Evolutionary conservation across 441 rosid species (phyloP).

Genomic region (Aleurites moluccanus): DNA sequence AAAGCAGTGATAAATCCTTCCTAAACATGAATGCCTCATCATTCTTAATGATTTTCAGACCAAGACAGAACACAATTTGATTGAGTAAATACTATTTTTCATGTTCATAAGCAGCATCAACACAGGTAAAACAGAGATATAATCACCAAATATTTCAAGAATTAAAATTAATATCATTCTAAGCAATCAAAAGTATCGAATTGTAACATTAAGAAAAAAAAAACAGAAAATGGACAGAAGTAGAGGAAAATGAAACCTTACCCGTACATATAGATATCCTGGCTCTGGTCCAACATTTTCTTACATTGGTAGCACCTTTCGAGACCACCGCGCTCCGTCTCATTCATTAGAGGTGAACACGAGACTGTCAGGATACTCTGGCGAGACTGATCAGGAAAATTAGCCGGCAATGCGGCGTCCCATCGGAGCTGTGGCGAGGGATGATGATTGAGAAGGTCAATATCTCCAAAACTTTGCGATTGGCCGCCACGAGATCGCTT

Average conservation of each 20-base stretch:
- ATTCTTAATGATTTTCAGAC: neutral
- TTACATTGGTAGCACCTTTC: slow-evolving; percentile 35
- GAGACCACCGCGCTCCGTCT: slow-evolving; percentile 11
- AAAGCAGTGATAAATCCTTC: neutral
- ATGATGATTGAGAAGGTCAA: neutral
- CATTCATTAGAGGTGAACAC: neutral
- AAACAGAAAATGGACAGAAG: neutral
- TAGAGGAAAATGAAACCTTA: slow-evolving; percentile 8
- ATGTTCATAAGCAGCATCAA: neutral
- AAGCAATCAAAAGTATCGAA: neutral
- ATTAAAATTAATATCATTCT: neutral
- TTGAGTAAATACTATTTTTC: neutral
- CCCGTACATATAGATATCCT: slow-evolving; percentile 40
- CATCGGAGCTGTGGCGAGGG: neutral
- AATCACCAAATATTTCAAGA: neutral
- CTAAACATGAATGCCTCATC: neutral
- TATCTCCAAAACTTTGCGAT: neutral
- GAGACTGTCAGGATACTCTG: slow-evolving; percentile 3
- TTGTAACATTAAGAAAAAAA: neutral
- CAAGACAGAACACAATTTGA: neutral
- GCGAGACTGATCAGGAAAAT: slow-evolving; percentile 5
- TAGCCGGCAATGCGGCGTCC: neutral
- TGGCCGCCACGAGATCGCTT: slow-evolving; percentile 14
- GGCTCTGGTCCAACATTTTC: slow-evolving; percentile 25
- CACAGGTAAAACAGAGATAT: neutral